Percentiles rank a stretch among this genome's conserved stretches.
phyloP scores from a whole-genome alignment of 306 rosid species.

The Ceratonia siliqua region DNA sequence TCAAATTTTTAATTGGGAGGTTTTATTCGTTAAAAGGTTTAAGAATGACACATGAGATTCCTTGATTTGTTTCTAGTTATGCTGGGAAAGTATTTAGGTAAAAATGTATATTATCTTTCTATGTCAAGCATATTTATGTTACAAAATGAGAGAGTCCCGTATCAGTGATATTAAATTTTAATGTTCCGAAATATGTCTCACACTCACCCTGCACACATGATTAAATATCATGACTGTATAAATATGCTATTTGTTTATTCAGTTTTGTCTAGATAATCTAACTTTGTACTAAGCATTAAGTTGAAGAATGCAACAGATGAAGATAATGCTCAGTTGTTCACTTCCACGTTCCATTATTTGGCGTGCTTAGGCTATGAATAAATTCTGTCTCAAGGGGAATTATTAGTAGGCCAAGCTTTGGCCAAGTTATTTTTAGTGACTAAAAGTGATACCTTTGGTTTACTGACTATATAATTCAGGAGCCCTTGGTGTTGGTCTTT shows the following conservation, averaged over 20 bases:
- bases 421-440: not conserved
- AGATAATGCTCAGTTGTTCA: not conserved
- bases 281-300: conserved; percentile 1
- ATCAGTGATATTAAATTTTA: not conserved
- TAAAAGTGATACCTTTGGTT: not conserved
- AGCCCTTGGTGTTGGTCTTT: not conserved
- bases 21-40: not conserved
- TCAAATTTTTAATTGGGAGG: not conserved
- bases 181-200: not conserved
- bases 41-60: not conserved
- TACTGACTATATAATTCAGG: not conserved
- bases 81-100: not conserved
- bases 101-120: not conserved
- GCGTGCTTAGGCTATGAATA: not conserved
- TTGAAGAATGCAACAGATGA: not conserved
- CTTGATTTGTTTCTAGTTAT: not conserved
- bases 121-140: not conserved
- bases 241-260: not conserved
- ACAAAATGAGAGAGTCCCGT: not conserved
- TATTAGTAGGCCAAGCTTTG: not conserved
- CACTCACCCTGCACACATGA: conserved; percentile 5
- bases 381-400: not conserved
- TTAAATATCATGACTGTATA: conserved; percentile 3
- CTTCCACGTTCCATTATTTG: not conserved
- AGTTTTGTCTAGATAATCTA: not conserved